Evolutionary conservation across 2,329 filamentous ascomycete species (phyloP), one percentile per base, ranked within the genome.

Genomic region (Nothopassalora personata): DNA sequence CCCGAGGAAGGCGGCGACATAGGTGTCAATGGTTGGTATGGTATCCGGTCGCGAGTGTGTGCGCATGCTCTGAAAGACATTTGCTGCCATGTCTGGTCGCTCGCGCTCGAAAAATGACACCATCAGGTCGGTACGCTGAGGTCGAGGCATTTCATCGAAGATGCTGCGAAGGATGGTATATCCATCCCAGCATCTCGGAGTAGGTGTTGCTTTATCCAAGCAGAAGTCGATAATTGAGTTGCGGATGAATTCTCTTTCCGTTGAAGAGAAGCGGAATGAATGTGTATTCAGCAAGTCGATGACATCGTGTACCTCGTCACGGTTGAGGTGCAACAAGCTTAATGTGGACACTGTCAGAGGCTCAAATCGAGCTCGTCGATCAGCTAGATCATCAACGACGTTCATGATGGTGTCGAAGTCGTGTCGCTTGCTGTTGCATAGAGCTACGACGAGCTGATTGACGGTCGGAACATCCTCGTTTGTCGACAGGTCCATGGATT

Each of bases 21-120:
- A 99, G 5, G 88, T 89, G 48, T 90, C 86, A 9, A 83, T 74
- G 2, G 80, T 86, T 0, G 94, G 91, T 0, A 88, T 84, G 23
- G 84, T 83, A 1, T 78, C 75, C 2, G 77, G 76, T 58, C 86
- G 83, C 27, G 82, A 80, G 64, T 91, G 87, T 53, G 88, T 82
- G n/a, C 91, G 88, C 92, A 97, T 97, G 72, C 97, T 90, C 13
- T 89, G 89, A 74, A 99, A 97, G 34, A 96, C 86, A 62, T 91
- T 82, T 50, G 85, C 86, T 2, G 90, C 92, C 82, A 97, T 91
- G 68, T 97, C 92, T 11, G 90, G 81, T 10, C 91, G 85, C 30
- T 83, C 81, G 43, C 91, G 86, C 7, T 81, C 76, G 75, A 97
- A 96, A 75, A 97, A 97, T 23, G 83, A 80, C 23, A 86, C 81